These are phyloP conservation scores for Mitragyna speciosa DNA, from an alignment of 257 asterid genomes.

Conservation along the genomic window DNA sequence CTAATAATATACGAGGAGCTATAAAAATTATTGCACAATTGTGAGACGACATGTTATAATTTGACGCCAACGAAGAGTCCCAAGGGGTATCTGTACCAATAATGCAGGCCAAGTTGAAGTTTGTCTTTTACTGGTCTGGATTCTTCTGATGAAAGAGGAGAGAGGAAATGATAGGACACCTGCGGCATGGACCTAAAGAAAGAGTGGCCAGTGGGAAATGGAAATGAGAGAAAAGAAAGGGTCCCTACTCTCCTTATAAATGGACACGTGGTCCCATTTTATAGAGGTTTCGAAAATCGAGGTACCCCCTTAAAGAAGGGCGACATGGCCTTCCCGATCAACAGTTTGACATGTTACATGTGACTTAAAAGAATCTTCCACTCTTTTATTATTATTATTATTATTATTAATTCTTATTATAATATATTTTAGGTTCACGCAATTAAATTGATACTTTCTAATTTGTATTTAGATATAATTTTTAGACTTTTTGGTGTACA, in stretches of 20 bases:
- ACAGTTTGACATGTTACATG: constrained; percentile 42
- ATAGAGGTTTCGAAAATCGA: constrained; percentile 34
- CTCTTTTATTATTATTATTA: no score
- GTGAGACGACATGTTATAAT: neutral
- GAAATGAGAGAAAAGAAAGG: constrained; percentile 8
- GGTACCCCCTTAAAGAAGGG: constrained; percentile 33
- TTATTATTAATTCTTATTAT: no score
- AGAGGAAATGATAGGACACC: constrained; percentile 32
- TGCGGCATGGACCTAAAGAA: constrained; percentile 18
- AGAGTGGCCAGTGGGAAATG: neutral
- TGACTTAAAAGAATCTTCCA: constrained; percentile 32
- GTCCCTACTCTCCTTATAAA: constrained; percentile 3
- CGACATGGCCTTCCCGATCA: constrained; percentile 29
- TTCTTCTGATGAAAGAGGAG: neutral
- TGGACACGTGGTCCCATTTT: constrained; percentile 37
- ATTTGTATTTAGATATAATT: no score
- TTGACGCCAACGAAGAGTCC: neutral
- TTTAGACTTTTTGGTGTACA: no score
- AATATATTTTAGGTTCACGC: no score
- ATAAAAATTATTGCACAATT: neutral
- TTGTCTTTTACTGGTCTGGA: constrained; percentile 7
- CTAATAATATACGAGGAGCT: neutral
- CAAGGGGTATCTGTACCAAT: constrained; percentile 8
- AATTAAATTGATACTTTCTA: no score
- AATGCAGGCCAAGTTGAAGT: constrained; percentile 23